Evolutionary conservation across 164 flowering plant species (phyloP), one percentile per base, ranked within the genome.

Genomic region (Protea cynaroides): DNA sequence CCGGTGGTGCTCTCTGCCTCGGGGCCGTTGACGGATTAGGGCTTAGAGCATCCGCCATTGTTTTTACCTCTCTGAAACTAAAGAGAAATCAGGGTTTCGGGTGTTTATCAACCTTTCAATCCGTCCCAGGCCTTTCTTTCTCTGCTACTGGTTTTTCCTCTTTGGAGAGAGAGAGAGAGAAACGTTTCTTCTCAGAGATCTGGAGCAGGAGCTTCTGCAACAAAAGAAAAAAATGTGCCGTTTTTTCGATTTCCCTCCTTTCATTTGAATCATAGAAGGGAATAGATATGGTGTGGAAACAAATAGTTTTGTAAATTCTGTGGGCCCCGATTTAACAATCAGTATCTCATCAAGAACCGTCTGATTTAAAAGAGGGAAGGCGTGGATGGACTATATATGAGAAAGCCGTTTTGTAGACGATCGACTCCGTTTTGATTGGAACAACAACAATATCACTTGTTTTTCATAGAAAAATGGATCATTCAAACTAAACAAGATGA

Each of bases 11-110:
- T 56, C 80, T 77, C 76, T 81, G 90, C 74, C 75, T 84, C 63
- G 54, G 63, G 24, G 47, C 60, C 34, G 58, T 21, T 9, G 66
- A 23, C 5, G 73, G 75, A 58, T 72, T 82, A 55, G 96, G 96
- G 83, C 84, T 87, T 46, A 84, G 76, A 60, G 66, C 19, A 74
- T 85, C 96, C 8, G 77, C 89, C 96, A 89, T 88, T 65, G 24
- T 34, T 65, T 19, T 25, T 47, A 22, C 34, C 17, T 52, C 64
- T 37, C 70, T 67, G 37, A 37, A 56, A 49, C 46, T 66, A 36
- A 18, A 53, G 29, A 23, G 56, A 58, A 1, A 43, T 59, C 22
- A 50, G 57, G 63, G 47, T 17, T 36, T 22, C 36, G 6, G 11
- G 7, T 24, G 12, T n/a, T n/a, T 25, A 13, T 15, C 10, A 37